Evolutionary conservation across 2,329 filamentous ascomycete species (phyloP).

Genomic region (Podosphaera leucotricha): DNA sequence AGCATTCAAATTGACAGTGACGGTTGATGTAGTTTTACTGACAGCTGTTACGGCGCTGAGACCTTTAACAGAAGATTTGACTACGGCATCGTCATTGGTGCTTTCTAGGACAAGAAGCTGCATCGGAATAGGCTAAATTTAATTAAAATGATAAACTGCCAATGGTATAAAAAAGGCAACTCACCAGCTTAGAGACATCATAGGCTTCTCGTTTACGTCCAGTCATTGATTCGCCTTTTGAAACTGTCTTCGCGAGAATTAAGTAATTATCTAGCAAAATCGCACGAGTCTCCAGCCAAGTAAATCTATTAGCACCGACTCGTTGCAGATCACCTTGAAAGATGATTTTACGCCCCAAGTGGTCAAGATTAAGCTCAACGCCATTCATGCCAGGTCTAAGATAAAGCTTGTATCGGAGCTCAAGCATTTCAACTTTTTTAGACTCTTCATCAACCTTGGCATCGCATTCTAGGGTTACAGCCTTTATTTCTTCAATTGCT

Average conservation of each 20-base stretch:
- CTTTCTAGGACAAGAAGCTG: conserved; percentile 81
- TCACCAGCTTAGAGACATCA: conserved; percentile 74
- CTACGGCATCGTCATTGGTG: conserved; percentile 71
- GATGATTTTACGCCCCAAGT: conserved; percentile 78
- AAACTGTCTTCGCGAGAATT: conserved; percentile 62
- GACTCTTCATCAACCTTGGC: conserved; percentile 77
- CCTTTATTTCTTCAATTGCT: conserved; percentile 78
- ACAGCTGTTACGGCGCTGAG: conserved; percentile 37
- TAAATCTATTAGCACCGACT: conserved; percentile 69
- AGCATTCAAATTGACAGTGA: conserved; percentile 29
- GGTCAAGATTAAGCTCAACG: conserved; percentile 71
- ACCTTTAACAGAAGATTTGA: conserved; percentile 41
- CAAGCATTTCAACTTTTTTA: conserved; percentile 72
- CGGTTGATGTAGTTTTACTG: conserved; percentile 34
- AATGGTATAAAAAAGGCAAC: conserved; percentile 9
- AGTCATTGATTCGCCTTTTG: conserved; percentile 41
- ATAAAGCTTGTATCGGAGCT: conserved; percentile 62
- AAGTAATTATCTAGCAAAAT: conserved; percentile 93
- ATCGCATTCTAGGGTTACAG: conserved; percentile 77
- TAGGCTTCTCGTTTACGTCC: conserved; percentile 60
- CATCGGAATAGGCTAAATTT: conserved; percentile 84
- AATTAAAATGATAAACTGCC: conserved; percentile 7
- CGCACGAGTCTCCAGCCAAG: conserved; percentile 83
- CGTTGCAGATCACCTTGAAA: conserved; percentile 74
- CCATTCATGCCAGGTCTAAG: conserved; percentile 71